These are phyloP conservation scores for Ocimum tenuiflorum DNA, from an alignment of 257 asterid genomes.

Conservation along the genomic window DNA sequence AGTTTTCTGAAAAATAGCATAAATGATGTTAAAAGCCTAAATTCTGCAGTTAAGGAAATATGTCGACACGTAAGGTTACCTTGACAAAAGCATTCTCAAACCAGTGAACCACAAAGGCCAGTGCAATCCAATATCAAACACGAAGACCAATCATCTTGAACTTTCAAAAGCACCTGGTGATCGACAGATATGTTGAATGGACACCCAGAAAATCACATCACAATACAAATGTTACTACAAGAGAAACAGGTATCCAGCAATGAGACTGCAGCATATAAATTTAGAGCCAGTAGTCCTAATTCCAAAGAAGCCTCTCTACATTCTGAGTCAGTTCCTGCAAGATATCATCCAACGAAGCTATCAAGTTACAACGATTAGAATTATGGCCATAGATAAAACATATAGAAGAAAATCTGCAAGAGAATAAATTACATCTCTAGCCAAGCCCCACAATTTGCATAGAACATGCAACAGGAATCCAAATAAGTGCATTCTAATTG, in stretches of 20 bases:
- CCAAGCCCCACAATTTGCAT: background rate
- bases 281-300: conserved; percentile 40
- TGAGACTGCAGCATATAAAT: conserved; percentile 26
- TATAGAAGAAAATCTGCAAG: background rate
- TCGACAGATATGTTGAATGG: conserved; percentile 31
- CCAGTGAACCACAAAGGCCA: conserved; percentile 23
- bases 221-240: conserved; percentile 13
- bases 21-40: conserved; percentile 22
- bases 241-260: conserved; percentile 1
- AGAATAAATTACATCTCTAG: background rate
- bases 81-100: conserved; percentile 18
- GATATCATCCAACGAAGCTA: background rate
- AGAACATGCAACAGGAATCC: background rate
- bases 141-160: conserved; percentile 29
- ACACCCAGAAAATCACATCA: conserved; percentile 24
- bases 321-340: conserved; percentile 13
- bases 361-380: background rate
- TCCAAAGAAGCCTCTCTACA: conserved; percentile 32
- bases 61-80: conserved; percentile 43
- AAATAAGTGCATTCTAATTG: background rate
- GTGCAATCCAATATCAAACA: conserved; percentile 24
- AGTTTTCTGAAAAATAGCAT: too few relatives aligned
- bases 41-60: conserved; percentile 27
- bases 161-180: conserved; percentile 30
- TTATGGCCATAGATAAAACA: background rate